Percentiles rank a stretch among this genome's conserved stretches.
Conservation (phyloP, 2,329 filamentous ascomycete genomes). For the Plenodomus biglobosus region DNA sequence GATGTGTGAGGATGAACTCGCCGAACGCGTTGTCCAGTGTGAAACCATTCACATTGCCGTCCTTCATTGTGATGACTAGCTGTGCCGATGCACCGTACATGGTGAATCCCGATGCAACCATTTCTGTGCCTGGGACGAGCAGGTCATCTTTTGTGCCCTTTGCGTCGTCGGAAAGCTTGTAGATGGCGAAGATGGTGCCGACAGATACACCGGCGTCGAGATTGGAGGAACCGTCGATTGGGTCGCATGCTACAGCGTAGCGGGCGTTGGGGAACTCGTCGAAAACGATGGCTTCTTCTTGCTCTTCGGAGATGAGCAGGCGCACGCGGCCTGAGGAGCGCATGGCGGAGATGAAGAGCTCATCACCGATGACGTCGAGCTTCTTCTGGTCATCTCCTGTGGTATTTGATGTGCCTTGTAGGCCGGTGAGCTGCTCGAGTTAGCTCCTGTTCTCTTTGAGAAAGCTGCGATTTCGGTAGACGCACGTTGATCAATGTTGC, state of each 20-base stretch:
- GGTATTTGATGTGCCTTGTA: conserved; percentile 90
- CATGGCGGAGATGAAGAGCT: conserved; percentile 96
- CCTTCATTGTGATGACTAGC: conserved; percentile 95
- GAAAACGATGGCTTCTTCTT: conserved; percentile 90
- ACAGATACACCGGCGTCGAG: conserved; percentile 96
- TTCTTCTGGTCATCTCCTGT: conserved; percentile 99
- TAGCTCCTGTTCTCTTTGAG: conserved; percentile 6
- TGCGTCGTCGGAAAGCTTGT: conserved; percentile 79
- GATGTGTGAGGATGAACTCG: conserved; percentile 98
- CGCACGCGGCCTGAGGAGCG: conserved; percentile 86
- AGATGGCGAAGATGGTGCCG: conserved; percentile 94
- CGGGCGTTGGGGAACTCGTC: conserved; percentile 70
- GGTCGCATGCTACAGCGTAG: conserved; percentile 95
- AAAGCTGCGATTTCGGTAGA: neutral
- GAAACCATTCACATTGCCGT: conserved; percentile 91
- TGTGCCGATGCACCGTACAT: conserved; percentile 99
- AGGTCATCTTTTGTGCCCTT: conserved; percentile 80
- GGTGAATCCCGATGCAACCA: conserved; percentile 95
- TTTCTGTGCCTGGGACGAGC: conserved; percentile 83
- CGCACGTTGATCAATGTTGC: conserved; percentile 82
- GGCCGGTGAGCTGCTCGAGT: conserved; percentile 69
- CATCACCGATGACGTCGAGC: conserved; percentile 97
- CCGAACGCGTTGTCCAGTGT: conserved; percentile 94
- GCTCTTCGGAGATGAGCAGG: conserved; percentile 95
- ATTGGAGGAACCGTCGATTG: conserved; percentile 97